These are phyloP conservation scores for Saitozyma podzolica DNA, from an alignment of 768 basidiomycete genomes.

Conservation along the genomic window DNA sequence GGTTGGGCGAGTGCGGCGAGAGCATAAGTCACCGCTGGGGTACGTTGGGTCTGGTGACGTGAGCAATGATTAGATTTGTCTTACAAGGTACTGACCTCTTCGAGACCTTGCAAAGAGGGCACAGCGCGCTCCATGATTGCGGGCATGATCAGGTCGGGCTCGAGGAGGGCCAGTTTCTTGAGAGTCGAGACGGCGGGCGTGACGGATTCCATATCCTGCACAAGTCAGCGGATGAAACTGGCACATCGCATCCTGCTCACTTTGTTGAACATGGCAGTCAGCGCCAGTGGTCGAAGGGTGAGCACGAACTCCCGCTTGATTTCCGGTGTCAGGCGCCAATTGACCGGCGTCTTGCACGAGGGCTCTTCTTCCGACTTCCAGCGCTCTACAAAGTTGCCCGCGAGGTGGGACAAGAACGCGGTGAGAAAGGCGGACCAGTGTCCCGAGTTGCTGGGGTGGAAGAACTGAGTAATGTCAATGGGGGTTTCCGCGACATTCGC, in stretches of 20 bases:
- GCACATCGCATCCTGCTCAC: slow-evolving; percentile 16
- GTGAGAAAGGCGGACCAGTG: slow-evolving; percentile 64
- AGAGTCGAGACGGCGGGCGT: slow-evolving; percentile 74
- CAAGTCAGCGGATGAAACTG: background rate
- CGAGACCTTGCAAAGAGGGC: slow-evolving; percentile 82
- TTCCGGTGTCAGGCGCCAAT: slow-evolving; percentile 70
- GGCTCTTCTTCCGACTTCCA: slow-evolving; percentile 67
- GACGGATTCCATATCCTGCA: slow-evolving; percentile 65
- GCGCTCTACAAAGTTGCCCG: slow-evolving; percentile 83
- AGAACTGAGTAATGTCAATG: slow-evolving; percentile 58
- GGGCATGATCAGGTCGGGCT: slow-evolving; percentile 79
- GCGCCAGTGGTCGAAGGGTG: slow-evolving; percentile 72
- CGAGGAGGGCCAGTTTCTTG: slow-evolving; percentile 78
- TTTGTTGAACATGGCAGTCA: slow-evolving; percentile 88
- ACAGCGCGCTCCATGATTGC: slow-evolving; percentile 79
- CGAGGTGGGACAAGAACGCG: slow-evolving; percentile 75
- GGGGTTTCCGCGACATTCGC: background rate
- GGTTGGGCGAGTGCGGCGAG: slow-evolving; percentile 77
- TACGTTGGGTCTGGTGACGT: slow-evolving; percentile 69
- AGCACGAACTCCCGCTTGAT: slow-evolving; percentile 86
- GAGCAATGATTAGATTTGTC: background rate
- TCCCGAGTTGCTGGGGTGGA: slow-evolving; percentile 85
- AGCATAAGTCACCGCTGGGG: slow-evolving; percentile 80
- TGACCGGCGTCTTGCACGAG: slow-evolving; percentile 77
- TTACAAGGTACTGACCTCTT: slow-evolving; percentile 63